Conservation (phyloP, 1,284 basidiomycete species). For the Termitomyces sp. region DNA sequence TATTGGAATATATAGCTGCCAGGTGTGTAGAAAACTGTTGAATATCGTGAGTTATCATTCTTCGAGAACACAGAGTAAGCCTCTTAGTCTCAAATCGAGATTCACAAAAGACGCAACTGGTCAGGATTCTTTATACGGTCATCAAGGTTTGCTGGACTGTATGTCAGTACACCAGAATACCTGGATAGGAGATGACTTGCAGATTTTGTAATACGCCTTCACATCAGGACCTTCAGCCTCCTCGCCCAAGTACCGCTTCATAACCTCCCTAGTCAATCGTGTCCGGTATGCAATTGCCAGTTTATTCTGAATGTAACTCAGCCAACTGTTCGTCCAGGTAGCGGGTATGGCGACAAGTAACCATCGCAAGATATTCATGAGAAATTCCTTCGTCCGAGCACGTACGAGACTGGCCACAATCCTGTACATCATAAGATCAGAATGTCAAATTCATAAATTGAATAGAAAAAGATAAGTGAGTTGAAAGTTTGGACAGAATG, state of each 20-base stretch:
- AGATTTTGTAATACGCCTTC: constrained; percentile 90
- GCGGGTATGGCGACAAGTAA: constrained; percentile 91
- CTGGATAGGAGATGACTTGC: constrained; percentile 35
- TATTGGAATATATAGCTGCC: constrained; percentile 90
- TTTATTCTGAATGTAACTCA: constrained; percentile 92
- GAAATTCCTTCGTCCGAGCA: constrained; percentile 75
- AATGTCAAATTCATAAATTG: constrained; percentile 5
- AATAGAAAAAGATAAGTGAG: neutral
- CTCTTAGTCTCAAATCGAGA: neutral
- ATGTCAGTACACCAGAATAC: constrained; percentile 2
- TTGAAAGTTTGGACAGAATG: neutral
- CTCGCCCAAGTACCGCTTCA: constrained; percentile 82
- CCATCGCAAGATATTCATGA: constrained; percentile 87
- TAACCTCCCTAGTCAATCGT: constrained; percentile 78
- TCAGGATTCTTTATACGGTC: constrained; percentile 97
- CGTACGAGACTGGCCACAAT: constrained; percentile 96
- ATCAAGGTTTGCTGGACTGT: constrained; percentile 71
- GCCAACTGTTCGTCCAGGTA: constrained; percentile 96
- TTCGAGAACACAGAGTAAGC: constrained; percentile 24
- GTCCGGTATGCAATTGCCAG: constrained; percentile 91
- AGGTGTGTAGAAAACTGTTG: constrained; percentile 90
- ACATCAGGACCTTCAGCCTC: constrained; percentile 55
- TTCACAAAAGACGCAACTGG: constrained; percentile 50
- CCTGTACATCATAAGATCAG: constrained; percentile 33
- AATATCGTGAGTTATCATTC: constrained; percentile 94